Percentiles rank a stretch among this genome's conserved stretches.
Conservation (phyloP, 192 early-diverging fungal genomes). For the Dimargaris verticillata region DNA sequence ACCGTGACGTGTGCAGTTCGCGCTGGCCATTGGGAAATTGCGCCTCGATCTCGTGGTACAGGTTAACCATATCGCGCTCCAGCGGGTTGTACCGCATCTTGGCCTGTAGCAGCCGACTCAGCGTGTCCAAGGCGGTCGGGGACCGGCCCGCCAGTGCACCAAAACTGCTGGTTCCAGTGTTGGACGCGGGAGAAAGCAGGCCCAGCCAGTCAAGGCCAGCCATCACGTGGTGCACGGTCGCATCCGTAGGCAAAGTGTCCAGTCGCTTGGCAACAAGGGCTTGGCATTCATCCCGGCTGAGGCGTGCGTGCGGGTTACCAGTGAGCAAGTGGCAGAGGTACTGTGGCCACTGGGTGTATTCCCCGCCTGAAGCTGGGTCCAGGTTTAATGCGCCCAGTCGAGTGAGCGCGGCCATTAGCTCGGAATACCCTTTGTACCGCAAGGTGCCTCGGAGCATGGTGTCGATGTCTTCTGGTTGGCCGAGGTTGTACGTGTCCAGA, state of each 20-base stretch:
- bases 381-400: constrained; percentile 61
- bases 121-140: constrained; percentile 57
- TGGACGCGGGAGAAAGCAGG: constrained; percentile 7
- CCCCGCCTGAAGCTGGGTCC: constrained; percentile 12
- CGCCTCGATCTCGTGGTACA: constrained; percentile 92
- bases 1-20: constrained; percentile 45
- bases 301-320: not conserved
- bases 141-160: constrained; percentile 15
- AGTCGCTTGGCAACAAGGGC: constrained; percentile 22
- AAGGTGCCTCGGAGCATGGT: constrained; percentile 95
- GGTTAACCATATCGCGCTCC: constrained; percentile 84
- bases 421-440: constrained; percentile 79
- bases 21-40: constrained; percentile 26
- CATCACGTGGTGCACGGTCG: constrained; percentile 21
- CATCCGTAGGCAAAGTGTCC: not conserved
- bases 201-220: constrained; percentile 40
- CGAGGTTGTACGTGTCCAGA: constrained; percentile 66
- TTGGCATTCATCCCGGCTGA: constrained; percentile 8
- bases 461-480: constrained; percentile 45
- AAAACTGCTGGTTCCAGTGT: not conserved
- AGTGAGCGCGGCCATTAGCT: constrained; percentile 66
- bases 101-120: constrained; percentile 62
- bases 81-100: constrained; percentile 55
- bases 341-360: constrained; percentile 18
- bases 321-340: constrained; percentile 28